phyloP scores from a whole-genome alignment of 148 eudicot genomes.

The Arctostaphylos glauca region DNA sequence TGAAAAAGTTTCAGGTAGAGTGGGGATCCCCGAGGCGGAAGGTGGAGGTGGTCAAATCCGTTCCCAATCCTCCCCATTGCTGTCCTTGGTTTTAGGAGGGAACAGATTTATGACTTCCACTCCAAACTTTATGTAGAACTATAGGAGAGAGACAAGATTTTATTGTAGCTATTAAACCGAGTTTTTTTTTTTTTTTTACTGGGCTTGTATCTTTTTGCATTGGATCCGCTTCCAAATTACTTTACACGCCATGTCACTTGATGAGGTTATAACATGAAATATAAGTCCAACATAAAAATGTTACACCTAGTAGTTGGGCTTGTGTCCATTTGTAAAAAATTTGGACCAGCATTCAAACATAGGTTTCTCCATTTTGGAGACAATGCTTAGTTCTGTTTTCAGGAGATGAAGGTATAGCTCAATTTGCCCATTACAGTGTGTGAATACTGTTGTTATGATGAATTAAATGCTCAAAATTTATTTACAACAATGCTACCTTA shows the following conservation, averaged over 20 bases:
- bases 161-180: no score
- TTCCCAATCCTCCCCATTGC: no score
- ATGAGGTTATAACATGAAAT: not conserved
- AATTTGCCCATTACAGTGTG: not conserved
- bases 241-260: not conserved
- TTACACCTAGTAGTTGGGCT: not conserved
- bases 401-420: not conserved
- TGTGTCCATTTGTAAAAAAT: not conserved
- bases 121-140: no score
- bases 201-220: not conserved
- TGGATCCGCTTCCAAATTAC: not conserved
- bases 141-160: no score
- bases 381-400: not conserved
- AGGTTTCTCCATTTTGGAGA: not conserved
- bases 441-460: not conserved
- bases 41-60: no score
- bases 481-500: conserved; percentile 3
- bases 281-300: not conserved
- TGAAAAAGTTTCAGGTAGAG: no score
- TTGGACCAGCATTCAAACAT: not conserved
- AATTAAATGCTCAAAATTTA: conserved; percentile 6
- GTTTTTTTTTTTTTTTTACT: not conserved
- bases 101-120: no score
- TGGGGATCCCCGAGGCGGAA: no score
- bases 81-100: no score